phyloP scores from a whole-genome alignment of 345 rosid genomes.

The Bruguiera gymnorhiza region DNA sequence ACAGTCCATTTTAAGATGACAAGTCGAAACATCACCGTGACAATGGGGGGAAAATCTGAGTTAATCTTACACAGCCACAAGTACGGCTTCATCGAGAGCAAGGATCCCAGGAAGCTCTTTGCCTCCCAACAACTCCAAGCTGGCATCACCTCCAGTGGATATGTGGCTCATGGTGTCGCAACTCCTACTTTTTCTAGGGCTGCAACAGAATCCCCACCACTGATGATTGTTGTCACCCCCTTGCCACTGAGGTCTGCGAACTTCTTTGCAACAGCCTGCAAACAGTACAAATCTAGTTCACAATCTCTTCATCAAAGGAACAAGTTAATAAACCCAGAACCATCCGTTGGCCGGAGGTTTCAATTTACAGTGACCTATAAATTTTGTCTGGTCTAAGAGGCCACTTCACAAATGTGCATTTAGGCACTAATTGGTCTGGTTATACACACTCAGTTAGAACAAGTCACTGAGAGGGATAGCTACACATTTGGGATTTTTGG shows the following conservation, averaged over 20 bases:
- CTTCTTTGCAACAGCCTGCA: constrained; percentile 86
- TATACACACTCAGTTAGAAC: background rate
- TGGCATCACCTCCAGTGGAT: constrained; percentile 92
- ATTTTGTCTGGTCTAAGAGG: background rate
- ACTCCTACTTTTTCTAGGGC: constrained; percentile 79
- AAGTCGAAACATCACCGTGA: background rate
- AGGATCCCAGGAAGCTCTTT: constrained; percentile 80
- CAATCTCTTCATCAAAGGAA: constrained; percentile 1
- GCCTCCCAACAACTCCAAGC: constrained; percentile 84
- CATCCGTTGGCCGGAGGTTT: background rate
- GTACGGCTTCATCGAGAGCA: constrained; percentile 67
- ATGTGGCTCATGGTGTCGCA: constrained; percentile 83
- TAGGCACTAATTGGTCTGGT: background rate
- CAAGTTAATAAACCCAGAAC: background rate
- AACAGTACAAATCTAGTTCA: constrained; percentile 8
- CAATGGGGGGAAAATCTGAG: background rate
- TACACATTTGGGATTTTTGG: background rate
- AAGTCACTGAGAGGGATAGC: background rate
- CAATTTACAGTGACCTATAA: background rate
- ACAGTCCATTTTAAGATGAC: background rate
- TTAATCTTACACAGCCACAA: constrained; percentile 45
- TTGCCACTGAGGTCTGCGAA: constrained; percentile 77
- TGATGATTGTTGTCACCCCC: constrained; percentile 80
- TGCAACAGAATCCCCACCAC: constrained; percentile 89
- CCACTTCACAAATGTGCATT: background rate